Evolutionary conservation across 352 stramenopile genomes (phyloP).

Genomic region (Thraustochytrium sp.): DNA sequence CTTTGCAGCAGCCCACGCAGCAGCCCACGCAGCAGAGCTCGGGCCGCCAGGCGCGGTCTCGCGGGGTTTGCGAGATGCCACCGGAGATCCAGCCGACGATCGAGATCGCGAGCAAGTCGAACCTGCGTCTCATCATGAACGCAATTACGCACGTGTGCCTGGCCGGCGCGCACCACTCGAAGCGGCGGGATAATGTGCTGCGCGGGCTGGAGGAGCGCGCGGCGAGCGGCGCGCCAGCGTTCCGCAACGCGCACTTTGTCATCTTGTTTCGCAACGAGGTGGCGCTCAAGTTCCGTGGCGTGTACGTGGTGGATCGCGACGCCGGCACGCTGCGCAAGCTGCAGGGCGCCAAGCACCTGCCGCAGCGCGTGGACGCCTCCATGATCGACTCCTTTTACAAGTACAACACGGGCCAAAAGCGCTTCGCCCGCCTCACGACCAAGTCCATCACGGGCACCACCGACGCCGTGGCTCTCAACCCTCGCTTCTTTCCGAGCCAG

Average conservation of each 20-base stretch:
- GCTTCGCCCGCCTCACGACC: not conserved
- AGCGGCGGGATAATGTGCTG: slow-evolving; percentile 1
- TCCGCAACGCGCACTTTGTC: slow-evolving; percentile 11
- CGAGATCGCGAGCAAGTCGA: slow-evolving; percentile 29
- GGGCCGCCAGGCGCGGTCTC: not conserved
- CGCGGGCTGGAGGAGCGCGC: not conserved
- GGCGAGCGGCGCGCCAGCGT: not conserved
- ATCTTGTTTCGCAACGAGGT: slow-evolving; percentile 40
- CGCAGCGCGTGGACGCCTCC: not conserved
- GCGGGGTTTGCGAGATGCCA: not conserved
- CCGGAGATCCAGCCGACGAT: slow-evolving; percentile 20
- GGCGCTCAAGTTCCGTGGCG: slow-evolving; percentile 18
- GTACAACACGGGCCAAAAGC: slow-evolving; percentile 43
- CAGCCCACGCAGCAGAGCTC: not conserved
- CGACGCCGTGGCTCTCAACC: slow-evolving; percentile 25
- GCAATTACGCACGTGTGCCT: slow-evolving; percentile 34
- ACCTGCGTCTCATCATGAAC: slow-evolving; percentile 37
- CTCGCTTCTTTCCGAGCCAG: not conserved
- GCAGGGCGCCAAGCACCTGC: slow-evolving; percentile 15
- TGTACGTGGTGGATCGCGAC: slow-evolving; percentile 1
- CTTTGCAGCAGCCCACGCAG: not conserved
- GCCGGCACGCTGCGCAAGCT: not conserved
- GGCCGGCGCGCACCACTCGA: not conserved
- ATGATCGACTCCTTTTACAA: slow-evolving; percentile 37
- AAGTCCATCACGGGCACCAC: slow-evolving; percentile 19